Conservation (phyloP, 2,329 filamentous ascomycete species). For the Grosmannia penicillata region DNA sequence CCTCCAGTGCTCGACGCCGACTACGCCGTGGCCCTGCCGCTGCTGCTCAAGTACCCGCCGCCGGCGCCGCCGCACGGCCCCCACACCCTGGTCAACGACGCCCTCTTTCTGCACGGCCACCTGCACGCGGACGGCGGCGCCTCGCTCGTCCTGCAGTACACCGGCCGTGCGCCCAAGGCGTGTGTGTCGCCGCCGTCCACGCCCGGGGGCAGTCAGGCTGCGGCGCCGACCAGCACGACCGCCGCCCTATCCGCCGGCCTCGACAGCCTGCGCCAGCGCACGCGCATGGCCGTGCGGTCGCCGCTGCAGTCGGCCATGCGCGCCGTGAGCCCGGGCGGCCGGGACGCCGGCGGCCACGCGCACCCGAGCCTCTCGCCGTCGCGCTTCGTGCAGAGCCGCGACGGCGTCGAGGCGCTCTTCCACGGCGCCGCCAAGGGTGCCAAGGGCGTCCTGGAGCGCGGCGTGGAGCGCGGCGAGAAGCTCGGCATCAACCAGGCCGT, state of each 20-base stretch:
- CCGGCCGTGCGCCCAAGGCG: slow-evolving; percentile 26
- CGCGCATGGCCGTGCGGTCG: slow-evolving; percentile 23
- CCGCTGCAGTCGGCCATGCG: slow-evolving; percentile 18
- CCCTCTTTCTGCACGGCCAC: slow-evolving; percentile 56
- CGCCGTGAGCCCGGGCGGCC: neutral
- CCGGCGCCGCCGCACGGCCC: slow-evolving; percentile 49
- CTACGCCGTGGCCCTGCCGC: slow-evolving; percentile 69
- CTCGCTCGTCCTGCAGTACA: slow-evolving; percentile 57
- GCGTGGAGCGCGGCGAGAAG: slow-evolving; percentile 59
- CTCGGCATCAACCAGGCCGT: slow-evolving; percentile 70
- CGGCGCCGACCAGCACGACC: slow-evolving; percentile 7
- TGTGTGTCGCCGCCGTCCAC: slow-evolving; percentile 7
- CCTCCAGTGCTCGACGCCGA: slow-evolving; percentile 63
- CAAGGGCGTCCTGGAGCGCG: slow-evolving; percentile 55
- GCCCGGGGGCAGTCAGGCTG: slow-evolving; percentile 6
- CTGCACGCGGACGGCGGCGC: slow-evolving; percentile 46
- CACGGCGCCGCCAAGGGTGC: slow-evolving; percentile 65
- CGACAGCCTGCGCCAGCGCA: slow-evolving; percentile 25
- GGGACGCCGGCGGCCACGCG: neutral
- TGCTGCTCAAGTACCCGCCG: slow-evolving; percentile 71
- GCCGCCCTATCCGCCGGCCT: slow-evolving; percentile 9
- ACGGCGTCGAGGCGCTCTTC: slow-evolving; percentile 53
- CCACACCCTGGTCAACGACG: slow-evolving; percentile 74
- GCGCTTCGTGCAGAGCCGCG: slow-evolving; percentile 36
- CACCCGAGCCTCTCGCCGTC: slow-evolving; percentile 20